phyloP scores from a whole-genome alignment of 1,284 basidiomycete genomes.

The Omphalotus olearius region DNA sequence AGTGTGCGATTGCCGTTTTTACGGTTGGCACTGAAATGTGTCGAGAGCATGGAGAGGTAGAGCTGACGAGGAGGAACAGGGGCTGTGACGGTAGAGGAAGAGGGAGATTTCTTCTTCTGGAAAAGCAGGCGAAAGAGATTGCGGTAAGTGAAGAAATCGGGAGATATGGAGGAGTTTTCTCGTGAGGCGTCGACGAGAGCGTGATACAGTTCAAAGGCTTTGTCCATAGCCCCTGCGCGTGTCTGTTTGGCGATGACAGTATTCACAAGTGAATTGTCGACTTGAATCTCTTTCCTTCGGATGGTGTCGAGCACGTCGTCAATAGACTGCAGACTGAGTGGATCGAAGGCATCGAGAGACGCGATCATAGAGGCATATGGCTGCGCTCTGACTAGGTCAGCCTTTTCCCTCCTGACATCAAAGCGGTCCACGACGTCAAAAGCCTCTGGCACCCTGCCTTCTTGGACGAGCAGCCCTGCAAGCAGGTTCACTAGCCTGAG shows the following conservation, averaged over 20 bases:
- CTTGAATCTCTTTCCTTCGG: constrained; percentile 30
- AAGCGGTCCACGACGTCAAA: constrained; percentile 24
- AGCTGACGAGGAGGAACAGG: constrained; percentile 34
- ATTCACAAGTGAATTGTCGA: constrained; percentile 41
- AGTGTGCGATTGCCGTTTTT: constrained; percentile 17
- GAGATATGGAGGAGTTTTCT: constrained; percentile 26
- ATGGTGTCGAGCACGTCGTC: constrained; percentile 36
- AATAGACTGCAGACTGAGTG: constrained; percentile 27
- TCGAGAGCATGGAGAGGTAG: constrained; percentile 44
- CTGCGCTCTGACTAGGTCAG: constrained; percentile 9
- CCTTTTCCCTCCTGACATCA: constrained; percentile 17
- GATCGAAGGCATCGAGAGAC: constrained; percentile 28
- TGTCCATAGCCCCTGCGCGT: constrained; percentile 25
- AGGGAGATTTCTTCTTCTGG: constrained; percentile 16
- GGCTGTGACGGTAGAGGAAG: constrained; percentile 13
- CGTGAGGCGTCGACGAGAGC: constrained; percentile 23
- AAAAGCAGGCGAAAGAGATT: constrained; percentile 38
- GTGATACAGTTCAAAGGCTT: constrained; percentile 41
- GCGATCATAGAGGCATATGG: constrained; percentile 37
- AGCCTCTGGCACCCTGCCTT: constrained; percentile 30
- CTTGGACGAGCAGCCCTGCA: constrained; percentile 30
- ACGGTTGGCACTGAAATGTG: constrained; percentile 21
- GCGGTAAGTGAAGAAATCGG: constrained; percentile 42
- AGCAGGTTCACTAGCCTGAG: constrained; percentile 31
- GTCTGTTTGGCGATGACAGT: constrained; percentile 39